Evolutionary conservation across 1,284 basidiomycete species (phyloP).

Genomic region (Paramarasmius palmivorus): DNA sequence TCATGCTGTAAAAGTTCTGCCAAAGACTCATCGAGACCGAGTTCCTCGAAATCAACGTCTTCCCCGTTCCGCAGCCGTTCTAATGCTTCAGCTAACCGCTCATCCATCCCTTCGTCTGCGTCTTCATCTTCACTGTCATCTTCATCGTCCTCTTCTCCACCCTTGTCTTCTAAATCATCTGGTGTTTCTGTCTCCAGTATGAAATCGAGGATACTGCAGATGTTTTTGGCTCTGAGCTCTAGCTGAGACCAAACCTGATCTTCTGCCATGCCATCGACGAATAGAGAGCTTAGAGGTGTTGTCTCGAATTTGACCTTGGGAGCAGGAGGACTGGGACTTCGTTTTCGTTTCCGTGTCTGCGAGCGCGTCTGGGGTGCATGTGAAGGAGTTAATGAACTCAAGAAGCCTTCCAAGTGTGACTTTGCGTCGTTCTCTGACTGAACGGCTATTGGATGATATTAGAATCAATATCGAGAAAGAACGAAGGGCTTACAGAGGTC

Average conservation of each 20-base stretch:
- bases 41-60: slow-evolving; percentile 26
- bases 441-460: slow-evolving; percentile 43
- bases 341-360: slow-evolving; percentile 50
- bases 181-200: slow-evolving; percentile 51
- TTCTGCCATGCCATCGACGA: slow-evolving; percentile 80
- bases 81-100: slow-evolving; percentile 24
- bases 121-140: slow-evolving; percentile 27
- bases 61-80: slow-evolving; percentile 26
- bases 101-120: slow-evolving; percentile 23
- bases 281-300: slow-evolving; percentile 79
- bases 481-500: slow-evolving; percentile 65
- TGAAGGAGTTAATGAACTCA: slow-evolving; percentile 63
- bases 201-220: slow-evolving; percentile 66
- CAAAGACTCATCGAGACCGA: slow-evolving; percentile 24
- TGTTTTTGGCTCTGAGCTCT: slow-evolving; percentile 70
- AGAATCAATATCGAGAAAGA: slow-evolving; percentile 5
- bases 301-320: slow-evolving; percentile 46
- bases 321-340: slow-evolving; percentile 35
- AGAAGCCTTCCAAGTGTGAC: slow-evolving; percentile 65
- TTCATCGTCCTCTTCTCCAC: slow-evolving; percentile 26
- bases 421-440: slow-evolving; percentile 65
- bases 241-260: slow-evolving; percentile 95
- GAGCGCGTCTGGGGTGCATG: slow-evolving; percentile 74
- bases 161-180: slow-evolving; percentile 28
- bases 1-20: slow-evolving; percentile 10